Evolutionary conservation across 345 rosid species (phyloP).

Genomic region (Lenwebbia sp.): DNA sequence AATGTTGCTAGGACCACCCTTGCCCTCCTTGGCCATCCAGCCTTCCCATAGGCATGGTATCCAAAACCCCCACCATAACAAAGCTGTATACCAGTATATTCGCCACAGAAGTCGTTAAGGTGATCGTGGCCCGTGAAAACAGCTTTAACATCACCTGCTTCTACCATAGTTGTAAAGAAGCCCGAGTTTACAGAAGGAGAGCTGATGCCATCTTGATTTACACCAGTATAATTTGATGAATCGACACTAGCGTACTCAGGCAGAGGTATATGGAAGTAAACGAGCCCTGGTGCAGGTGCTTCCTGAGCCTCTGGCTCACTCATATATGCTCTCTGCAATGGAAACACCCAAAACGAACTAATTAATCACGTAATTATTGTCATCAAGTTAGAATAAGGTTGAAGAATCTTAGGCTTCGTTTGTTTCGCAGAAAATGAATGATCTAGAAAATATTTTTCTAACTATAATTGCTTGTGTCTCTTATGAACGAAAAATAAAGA

Average conservation of each 20-base stretch:
- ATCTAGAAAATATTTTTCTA: background rate
- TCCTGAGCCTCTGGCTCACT: constrained; percentile 47
- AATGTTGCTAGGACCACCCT: constrained; percentile 62
- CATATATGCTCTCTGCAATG: constrained; percentile 46
- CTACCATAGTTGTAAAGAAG: constrained; percentile 69
- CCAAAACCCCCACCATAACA: constrained; percentile 94
- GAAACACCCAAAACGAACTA: background rate
- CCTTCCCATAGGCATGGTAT: constrained; percentile 90
- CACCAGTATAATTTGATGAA: constrained; percentile 57
- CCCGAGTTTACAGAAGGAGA: constrained; percentile 75
- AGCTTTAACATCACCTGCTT: constrained; percentile 79
- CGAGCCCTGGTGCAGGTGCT: constrained; percentile 71
- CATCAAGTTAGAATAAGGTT: background rate
- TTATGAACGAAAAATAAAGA: background rate
- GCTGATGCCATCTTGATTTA: constrained; percentile 58
- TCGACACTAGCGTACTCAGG: constrained; percentile 56
- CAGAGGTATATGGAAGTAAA: constrained; percentile 79
- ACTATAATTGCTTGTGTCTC: background rate
- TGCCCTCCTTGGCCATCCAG: constrained; percentile 82
- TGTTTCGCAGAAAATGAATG: background rate
- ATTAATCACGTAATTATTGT: background rate
- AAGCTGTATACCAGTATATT: constrained; percentile 53
- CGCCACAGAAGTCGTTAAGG: constrained; percentile 75
- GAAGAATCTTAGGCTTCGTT: background rate
- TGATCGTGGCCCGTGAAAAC: constrained; percentile 91